Conservation (phyloP, 306 rosid genomes). For the Crataegus laevigata region DNA sequence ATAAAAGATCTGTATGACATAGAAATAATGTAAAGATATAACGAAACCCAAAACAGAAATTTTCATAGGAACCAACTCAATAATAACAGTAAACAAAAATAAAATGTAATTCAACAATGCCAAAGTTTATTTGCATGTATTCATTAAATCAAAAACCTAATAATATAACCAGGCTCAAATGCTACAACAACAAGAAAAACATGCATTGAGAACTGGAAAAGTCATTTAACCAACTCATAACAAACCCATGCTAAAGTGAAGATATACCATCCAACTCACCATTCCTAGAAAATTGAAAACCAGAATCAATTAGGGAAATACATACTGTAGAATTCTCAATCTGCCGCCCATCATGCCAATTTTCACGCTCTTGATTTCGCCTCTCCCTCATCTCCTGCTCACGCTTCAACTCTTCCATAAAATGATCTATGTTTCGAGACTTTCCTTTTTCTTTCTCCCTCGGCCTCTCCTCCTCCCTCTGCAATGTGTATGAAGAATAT, state of each 20-base stretch:
- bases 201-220: background rate
- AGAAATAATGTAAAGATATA: background rate
- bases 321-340: slow-evolving; percentile 65
- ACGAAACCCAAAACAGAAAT: background rate
- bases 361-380: slow-evolving; percentile 89
- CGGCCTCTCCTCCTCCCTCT: slow-evolving; percentile 91
- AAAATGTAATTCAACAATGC: background rate
- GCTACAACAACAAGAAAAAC: background rate
- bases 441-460: slow-evolving; percentile 91
- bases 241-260: background rate
- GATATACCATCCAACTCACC: background rate
- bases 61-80: background rate
- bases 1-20: background rate
- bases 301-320: slow-evolving; percentile 8
- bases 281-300: background rate
- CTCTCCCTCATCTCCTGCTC: slow-evolving; percentile 96
- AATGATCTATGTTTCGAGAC: slow-evolving; percentile 82
- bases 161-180: background rate
- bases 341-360: slow-evolving; percentile 71
- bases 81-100: background rate
- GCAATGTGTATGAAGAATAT: slow-evolving; percentile 20
- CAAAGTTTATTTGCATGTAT: background rate
- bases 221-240: background rate
- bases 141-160: background rate
- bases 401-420: slow-evolving; percentile 96